Evolutionary conservation across 805 yeast species (phyloP).

Genomic region (Pichia kluyveri): DNA sequence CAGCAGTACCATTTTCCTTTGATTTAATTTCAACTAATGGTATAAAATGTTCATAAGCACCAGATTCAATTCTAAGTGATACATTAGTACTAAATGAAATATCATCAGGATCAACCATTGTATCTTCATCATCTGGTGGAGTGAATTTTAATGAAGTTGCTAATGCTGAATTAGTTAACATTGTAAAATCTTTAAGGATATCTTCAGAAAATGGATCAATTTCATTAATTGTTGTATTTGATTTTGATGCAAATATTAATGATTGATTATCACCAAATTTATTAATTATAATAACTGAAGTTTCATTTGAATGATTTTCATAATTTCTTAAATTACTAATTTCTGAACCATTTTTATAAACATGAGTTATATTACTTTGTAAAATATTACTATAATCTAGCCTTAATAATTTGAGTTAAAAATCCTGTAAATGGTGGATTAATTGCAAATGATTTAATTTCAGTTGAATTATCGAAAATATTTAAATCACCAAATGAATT

Average conservation of each 20-base stretch:
- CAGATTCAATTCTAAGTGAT: conserved; percentile 14
- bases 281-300: conserved; percentile 31
- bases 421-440: conserved; percentile 31
- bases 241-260: conserved; percentile 16
- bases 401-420: conserved; percentile 31
- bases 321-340: conserved; percentile 24
- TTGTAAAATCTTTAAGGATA: conserved; percentile 14
- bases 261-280: conserved; percentile 34
- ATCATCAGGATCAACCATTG: conserved; percentile 13
- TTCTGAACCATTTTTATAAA: conserved; percentile 30
- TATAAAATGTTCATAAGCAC: conserved; percentile 1
- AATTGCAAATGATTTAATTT: conserved; percentile 25
- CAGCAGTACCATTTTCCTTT: conserved; percentile 38
- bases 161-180: conserved; percentile 25
- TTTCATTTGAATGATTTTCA: conserved; percentile 24
- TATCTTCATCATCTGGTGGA: conserved; percentile 13
- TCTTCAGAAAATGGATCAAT: conserved; percentile 15
- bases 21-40: conserved; percentile 19
- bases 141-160: conserved; percentile 16
- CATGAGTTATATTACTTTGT: conserved; percentile 28
- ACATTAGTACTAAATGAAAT: conserved; percentile 23
- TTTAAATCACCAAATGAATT: conserved; percentile 31
- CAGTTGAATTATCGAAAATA: conserved; percentile 21
- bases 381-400: conserved; percentile 27
- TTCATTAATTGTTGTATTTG: conserved; percentile 19